Percentiles rank a stretch among this genome's conserved stretches.
Evolutionary conservation across 371 early-diverging fungal genomes (phyloP).

Genomic region (Rhizopus microsporus): DNA sequence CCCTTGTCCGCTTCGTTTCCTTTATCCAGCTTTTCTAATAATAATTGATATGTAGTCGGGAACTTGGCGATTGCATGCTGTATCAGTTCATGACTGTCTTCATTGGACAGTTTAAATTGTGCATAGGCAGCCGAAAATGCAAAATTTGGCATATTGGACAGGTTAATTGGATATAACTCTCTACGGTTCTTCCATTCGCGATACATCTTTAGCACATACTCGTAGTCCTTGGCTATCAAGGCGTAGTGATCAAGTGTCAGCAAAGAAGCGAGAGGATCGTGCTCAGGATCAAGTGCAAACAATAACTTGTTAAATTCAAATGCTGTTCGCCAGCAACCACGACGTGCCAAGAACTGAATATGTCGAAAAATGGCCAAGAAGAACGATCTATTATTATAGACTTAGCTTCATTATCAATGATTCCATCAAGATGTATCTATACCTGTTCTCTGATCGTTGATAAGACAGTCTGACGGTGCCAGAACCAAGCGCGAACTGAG

Average conservation of each 20-base stretch:
- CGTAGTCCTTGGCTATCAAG: conserved; percentile 73
- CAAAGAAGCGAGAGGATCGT: conserved; percentile 77
- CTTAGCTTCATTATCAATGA: neutral
- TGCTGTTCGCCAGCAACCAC: conserved; percentile 93
- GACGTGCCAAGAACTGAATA: conserved; percentile 77
- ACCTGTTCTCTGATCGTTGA: conserved; percentile 73
- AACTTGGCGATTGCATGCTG: conserved; percentile 63
- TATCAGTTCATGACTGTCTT: conserved; percentile 55
- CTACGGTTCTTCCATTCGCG: conserved; percentile 42
- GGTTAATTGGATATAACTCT: conserved; percentile 31
- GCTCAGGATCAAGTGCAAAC: conserved; percentile 72
- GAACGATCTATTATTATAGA: conserved; percentile 50
- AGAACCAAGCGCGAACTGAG: conserved; percentile 71
- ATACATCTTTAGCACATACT: conserved; percentile 62
- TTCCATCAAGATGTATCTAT: neutral
- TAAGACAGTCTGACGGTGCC: conserved; percentile 75
- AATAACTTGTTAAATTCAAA: conserved; percentile 87
- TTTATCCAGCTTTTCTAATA: conserved; percentile 42
- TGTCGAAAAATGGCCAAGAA: conserved; percentile 85
- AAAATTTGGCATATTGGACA: conserved; percentile 71
- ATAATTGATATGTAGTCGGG: conserved; percentile 34
- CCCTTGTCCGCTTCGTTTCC: conserved; percentile 4
- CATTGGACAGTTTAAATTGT: conserved; percentile 57
- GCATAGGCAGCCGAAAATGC: conserved; percentile 79
- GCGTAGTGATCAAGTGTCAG: conserved; percentile 85